phyloP scores from a whole-genome alignment of 805 yeast genomes.

The Nakazawaea ambrosiae region DNA sequence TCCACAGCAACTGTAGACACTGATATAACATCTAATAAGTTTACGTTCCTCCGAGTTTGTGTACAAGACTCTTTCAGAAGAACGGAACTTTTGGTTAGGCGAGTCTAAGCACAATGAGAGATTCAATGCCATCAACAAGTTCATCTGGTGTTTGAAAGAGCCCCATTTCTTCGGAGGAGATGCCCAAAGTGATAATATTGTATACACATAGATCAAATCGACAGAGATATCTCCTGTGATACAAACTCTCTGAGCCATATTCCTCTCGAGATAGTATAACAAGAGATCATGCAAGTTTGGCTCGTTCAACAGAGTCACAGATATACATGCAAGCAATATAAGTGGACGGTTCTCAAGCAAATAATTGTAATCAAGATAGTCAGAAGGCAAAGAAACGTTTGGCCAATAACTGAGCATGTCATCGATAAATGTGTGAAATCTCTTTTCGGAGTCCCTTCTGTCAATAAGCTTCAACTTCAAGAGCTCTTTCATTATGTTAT shows the following conservation, averaged over 20 bases:
- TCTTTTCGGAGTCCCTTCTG: conserved; percentile 25
- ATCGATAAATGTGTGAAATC: conserved; percentile 28
- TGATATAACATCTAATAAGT: conserved; percentile 34
- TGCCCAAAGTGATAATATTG: conserved; percentile 44
- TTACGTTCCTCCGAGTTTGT: conserved; percentile 26
- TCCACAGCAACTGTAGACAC: conserved; percentile 45
- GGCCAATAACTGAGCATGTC: conserved; percentile 43
- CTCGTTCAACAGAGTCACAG: conserved; percentile 41
- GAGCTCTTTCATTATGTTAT: conserved; percentile 31
- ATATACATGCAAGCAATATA: conserved; percentile 33
- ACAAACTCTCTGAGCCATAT: conserved; percentile 35
- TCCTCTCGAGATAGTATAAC: conserved; percentile 36
- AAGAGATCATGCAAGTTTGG: conserved; percentile 35
- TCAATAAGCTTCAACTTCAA: conserved; percentile 27
- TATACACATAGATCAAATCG: conserved; percentile 33
- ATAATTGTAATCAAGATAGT: conserved; percentile 29
- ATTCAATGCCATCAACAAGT: conserved; percentile 35
- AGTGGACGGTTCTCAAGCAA: conserved; percentile 35
- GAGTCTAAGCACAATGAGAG: conserved; percentile 43
- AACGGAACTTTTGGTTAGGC: conserved; percentile 28
- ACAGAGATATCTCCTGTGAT: conserved; percentile 37
- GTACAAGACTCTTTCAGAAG: conserved; percentile 18
- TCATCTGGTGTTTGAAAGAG: conserved; percentile 45
- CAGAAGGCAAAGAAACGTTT: conserved; percentile 32
- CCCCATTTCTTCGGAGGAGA: conserved; percentile 46